Conservation (phyloP, 2,329 filamentous ascomycete species). For the Nannizziopsis arthrosporioides region DNA sequence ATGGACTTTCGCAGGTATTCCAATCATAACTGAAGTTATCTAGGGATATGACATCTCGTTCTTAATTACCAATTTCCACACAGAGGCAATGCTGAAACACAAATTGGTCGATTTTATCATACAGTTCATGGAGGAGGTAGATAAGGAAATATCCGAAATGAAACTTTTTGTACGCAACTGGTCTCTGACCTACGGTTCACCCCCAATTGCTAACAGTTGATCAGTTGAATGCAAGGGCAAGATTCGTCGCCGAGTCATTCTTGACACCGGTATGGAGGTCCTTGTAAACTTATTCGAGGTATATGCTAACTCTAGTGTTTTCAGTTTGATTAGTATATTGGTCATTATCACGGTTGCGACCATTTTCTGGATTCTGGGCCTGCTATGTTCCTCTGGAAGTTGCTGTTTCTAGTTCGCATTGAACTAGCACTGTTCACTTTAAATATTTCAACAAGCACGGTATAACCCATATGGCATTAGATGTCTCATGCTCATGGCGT, state of each 20-base stretch:
- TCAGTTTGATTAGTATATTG: constrained; percentile 23
- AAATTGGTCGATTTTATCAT: constrained; percentile 99
- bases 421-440: too few species aligned
- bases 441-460: too few species aligned
- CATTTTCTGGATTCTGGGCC: too few species aligned
- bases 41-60: constrained; percentile 98
- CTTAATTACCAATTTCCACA: constrained; percentile 96
- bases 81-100: constrained; percentile 96
- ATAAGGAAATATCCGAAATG: constrained; percentile 99
- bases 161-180: constrained; percentile 76
- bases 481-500: too few species aligned
- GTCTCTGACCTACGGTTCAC: constrained; percentile 9
- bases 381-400: too few species aligned
- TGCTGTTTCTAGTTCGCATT: too few species aligned
- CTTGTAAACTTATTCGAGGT: not conserved
- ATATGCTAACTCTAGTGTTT: constrained; percentile 10
- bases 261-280: constrained; percentile 63
- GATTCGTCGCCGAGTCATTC: constrained; percentile 98
- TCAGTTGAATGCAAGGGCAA: constrained; percentile 86
- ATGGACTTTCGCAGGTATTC: not conserved
- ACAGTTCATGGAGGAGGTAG: constrained; percentile 98
- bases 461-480: too few species aligned
- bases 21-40: constrained; percentile 22
- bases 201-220: constrained; percentile 23
- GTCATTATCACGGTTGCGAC: too few species aligned